Evolutionary conservation across 2,329 filamentous ascomycete species (phyloP).

Genomic region (Teratosphaeria gauchensis): DNA sequence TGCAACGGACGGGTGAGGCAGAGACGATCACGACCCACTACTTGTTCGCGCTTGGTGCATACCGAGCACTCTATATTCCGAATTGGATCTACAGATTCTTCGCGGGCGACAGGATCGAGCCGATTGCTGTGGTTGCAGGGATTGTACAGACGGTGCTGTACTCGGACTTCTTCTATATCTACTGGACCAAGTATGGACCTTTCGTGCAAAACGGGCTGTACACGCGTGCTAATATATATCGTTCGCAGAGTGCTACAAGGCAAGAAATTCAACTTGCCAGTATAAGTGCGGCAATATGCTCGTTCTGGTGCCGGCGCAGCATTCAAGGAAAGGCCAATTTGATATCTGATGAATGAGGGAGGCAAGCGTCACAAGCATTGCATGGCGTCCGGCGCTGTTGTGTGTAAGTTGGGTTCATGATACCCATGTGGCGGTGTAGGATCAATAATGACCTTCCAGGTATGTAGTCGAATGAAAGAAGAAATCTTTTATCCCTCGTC

Average conservation of each 20-base stretch:
- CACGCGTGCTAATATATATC: neutral
- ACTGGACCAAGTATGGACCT: conserved; percentile 76
- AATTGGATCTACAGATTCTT: conserved; percentile 96
- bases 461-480: neutral
- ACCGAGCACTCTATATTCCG: conserved; percentile 91
- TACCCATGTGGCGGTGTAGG: neutral
- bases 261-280: conserved; percentile 46
- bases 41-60: conserved; percentile 82
- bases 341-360: neutral
- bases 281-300: conserved; percentile 25
- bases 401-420: neutral
- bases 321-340: neutral
- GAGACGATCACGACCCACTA: conserved; percentile 99
- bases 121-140: conserved; percentile 79
- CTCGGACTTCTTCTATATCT: conserved; percentile 99
- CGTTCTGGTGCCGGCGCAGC: neutral
- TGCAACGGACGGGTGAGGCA: conserved; percentile 92
- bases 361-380: neutral
- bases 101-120: conserved; percentile 62
- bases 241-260: conserved; percentile 40
- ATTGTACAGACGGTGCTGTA: conserved; percentile 91
- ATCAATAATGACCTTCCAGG: neutral
- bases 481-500: neutral
- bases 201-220: neutral
- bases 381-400: neutral